These are phyloP conservation scores for Mariannaea sp. DNA, from an alignment of 2,329 filamentous ascomycete genomes.

Conservation along the genomic window DNA sequence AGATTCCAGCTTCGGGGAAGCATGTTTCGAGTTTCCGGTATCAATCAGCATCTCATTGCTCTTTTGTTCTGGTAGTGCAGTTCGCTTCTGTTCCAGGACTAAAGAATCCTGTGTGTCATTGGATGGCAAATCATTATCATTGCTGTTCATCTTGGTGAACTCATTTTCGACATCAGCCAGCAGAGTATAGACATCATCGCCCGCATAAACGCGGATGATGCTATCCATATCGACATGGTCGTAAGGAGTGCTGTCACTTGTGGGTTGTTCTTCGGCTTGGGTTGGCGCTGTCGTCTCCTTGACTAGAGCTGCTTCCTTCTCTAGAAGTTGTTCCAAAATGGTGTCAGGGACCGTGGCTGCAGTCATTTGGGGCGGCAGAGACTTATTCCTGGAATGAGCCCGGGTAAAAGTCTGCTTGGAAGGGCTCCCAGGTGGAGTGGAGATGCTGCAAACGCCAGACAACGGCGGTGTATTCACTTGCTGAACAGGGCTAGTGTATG, in stretches of 20 bases:
- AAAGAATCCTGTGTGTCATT: constrained; percentile 5
- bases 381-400: constrained; percentile 44
- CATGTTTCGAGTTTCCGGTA: constrained; percentile 36
- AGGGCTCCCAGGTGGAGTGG: constrained; percentile 64
- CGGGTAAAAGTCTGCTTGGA: constrained; percentile 48
- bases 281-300: constrained; percentile 47
- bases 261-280: constrained; percentile 35
- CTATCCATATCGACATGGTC: constrained; percentile 60
- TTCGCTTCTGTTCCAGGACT: constrained; percentile 39
- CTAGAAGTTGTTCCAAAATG: constrained; percentile 56
- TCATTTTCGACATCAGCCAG: constrained; percentile 67
- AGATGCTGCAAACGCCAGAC: constrained; percentile 50
- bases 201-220: constrained; percentile 71
- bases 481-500: constrained; percentile 49
- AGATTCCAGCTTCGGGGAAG: constrained; percentile 35
- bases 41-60: constrained; percentile 57
- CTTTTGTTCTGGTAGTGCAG: constrained; percentile 51
- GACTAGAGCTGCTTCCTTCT: constrained; percentile 51
- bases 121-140: constrained; percentile 16
- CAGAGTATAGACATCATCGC: constrained; percentile 68
- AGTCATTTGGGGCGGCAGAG: constrained; percentile 56
- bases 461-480: constrained; percentile 45
- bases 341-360: constrained; percentile 61
- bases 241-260: constrained; percentile 30
- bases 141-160: constrained; percentile 44